phyloP scores from a whole-genome alignment of 768 basidiomycete species.

The Kondoa malvinella region DNA sequence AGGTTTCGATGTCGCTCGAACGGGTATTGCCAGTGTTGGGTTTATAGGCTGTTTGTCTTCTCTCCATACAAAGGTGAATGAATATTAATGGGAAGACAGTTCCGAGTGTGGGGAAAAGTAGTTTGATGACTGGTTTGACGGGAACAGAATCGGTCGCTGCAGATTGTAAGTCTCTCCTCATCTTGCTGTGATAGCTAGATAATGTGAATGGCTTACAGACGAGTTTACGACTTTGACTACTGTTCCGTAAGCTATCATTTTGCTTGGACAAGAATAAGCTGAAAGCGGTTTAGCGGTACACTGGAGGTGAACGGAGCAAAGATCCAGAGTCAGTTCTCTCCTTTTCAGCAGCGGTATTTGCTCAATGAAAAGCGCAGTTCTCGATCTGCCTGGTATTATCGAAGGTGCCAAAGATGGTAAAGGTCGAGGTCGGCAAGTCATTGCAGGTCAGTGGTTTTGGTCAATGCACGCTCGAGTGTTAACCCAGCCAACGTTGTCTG shows the following conservation, averaged over 20 bases:
- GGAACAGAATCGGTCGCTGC: constrained; percentile 93
- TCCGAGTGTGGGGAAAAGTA: constrained; percentile 84
- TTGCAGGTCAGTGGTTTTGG: too few relatives aligned
- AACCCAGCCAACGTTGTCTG: too few relatives aligned
- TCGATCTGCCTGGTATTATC: constrained; percentile 58
- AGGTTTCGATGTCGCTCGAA: constrained; percentile 96
- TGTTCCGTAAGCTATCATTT: too few relatives aligned
- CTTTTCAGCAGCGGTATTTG: constrained; percentile 37
- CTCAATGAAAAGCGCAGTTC: constrained; percentile 5
- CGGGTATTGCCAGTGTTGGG: constrained; percentile 62
- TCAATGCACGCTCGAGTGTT: constrained; percentile 20
- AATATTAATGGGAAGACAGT: constrained; percentile 29
- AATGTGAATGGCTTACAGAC: constrained; percentile 41
- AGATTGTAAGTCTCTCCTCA: constrained; percentile 3
- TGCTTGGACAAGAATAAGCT: too few relatives aligned
- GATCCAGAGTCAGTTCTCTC: constrained; percentile 83
- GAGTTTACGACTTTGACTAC: constrained; percentile 59
- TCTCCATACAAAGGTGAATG: constrained; percentile 11
- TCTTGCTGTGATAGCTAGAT: neutral
- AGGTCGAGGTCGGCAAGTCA: constrained; percentile 80
- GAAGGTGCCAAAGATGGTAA: constrained; percentile 93
- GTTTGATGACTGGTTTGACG: constrained; percentile 72
- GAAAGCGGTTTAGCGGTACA: too few relatives aligned
- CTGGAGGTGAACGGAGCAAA: constrained; percentile 88
- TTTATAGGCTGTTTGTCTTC: constrained; percentile 73